phyloP scores from a whole-genome alignment of 306 rosid species.

The Alnus rubra region DNA sequence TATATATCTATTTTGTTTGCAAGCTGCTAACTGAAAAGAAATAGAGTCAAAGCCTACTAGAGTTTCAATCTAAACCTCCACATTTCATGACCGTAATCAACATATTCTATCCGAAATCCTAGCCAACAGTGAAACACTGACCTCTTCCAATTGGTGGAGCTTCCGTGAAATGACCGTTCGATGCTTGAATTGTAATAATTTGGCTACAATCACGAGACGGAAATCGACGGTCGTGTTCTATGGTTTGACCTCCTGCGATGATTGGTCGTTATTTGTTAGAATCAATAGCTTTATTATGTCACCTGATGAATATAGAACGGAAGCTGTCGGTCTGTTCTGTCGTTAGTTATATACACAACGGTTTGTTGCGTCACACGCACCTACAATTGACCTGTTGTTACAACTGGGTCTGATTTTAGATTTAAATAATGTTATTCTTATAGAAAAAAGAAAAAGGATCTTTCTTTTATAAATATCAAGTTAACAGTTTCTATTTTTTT shows the following conservation, averaged over 20 bases:
- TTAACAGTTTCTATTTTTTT: too few species aligned
- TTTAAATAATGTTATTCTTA: too few species aligned
- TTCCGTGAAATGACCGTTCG: background rate
- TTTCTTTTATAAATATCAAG: too few species aligned
- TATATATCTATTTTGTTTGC: background rate
- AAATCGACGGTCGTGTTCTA: background rate
- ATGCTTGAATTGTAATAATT: background rate
- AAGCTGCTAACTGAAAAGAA: background rate
- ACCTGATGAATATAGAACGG: too few species aligned
- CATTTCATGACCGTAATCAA: background rate
- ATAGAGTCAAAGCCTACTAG: too few species aligned
- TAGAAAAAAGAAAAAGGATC: too few species aligned
- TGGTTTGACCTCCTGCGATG: background rate
- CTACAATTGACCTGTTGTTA: background rate
- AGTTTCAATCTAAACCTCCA: too few species aligned
- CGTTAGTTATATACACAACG: background rate
- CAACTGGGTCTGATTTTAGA: background rate
- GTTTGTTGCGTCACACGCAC: background rate
- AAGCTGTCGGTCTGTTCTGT: background rate
- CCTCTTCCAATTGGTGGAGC: background rate
- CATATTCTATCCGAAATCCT: background rate
- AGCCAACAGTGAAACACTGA: background rate
- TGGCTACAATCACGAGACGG: background rate
- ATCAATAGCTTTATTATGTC: background rate
- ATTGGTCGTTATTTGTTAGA: background rate